These are phyloP conservation scores for Trichosporon sp. DNA, from an alignment of 1,284 basidiomycete genomes.

Conservation along the genomic window DNA sequence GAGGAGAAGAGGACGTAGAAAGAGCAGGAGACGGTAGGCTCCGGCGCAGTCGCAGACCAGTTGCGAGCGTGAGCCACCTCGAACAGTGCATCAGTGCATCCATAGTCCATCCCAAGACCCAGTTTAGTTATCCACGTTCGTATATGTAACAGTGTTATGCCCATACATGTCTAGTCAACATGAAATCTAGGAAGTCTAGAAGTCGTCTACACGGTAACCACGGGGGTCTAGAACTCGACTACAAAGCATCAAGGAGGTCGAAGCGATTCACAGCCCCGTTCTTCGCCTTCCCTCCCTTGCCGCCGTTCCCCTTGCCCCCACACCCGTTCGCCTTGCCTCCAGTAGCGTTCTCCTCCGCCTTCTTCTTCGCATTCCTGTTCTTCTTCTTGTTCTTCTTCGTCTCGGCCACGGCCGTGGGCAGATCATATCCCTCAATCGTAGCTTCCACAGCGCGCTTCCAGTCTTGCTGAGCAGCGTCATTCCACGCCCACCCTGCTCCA, in stretches of 20 bases:
- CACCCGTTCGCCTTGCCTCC: too few relatives aligned
- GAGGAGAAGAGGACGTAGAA: too few relatives aligned
- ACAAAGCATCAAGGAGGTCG: not conserved
- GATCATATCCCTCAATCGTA: not conserved
- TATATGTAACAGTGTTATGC: not conserved
- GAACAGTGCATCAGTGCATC: not conserved
- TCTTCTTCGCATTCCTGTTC: not conserved
- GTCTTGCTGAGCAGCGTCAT: not conserved
- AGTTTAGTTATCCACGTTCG: not conserved
- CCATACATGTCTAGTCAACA: too few relatives aligned
- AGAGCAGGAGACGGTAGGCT: too few relatives aligned
- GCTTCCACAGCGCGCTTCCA: not conserved
- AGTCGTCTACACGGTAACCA: too few relatives aligned
- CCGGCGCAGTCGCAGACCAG: too few relatives aligned
- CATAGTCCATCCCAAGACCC: not conserved
- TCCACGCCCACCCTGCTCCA: slow-evolving; percentile 15
- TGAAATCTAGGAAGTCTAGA: too few relatives aligned
- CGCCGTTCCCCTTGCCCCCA: not conserved
- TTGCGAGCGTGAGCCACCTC: not conserved
- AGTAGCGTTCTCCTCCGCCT: not conserved
- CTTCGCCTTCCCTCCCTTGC: too few relatives aligned
- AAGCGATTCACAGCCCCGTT: not conserved
- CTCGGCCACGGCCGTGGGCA: not conserved
- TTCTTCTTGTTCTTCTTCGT: not conserved
- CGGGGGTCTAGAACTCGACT: too few relatives aligned